Percentiles rank a stretch among this genome's conserved stretches.
phyloP scores from a whole-genome alignment of 192 early-diverging fungal genomes.

The Backusella liffmaniae region DNA sequence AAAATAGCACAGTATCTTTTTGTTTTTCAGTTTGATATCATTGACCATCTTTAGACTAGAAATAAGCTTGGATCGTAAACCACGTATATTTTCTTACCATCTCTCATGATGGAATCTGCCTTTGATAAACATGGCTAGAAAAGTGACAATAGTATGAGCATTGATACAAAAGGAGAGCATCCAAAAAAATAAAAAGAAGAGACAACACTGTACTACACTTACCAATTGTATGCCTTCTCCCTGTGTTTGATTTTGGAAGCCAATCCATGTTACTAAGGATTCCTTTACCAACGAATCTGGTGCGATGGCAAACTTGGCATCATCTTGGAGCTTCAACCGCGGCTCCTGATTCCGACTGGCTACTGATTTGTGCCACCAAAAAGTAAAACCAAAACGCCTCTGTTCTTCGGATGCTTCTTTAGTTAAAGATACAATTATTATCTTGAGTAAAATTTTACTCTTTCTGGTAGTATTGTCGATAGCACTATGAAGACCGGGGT shows the following conservation, averaged over 20 bases:
- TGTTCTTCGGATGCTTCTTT: background rate
- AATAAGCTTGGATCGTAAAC: conserved; percentile 12
- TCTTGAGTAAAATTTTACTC: background rate
- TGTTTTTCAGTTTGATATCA: background rate
- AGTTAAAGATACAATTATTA: background rate
- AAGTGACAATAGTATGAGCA: background rate
- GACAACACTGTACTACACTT: background rate
- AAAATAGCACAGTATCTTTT: background rate
- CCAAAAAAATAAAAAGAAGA: background rate
- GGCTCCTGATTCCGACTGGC: background rate
- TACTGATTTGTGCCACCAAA: conserved; percentile 3
- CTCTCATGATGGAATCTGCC: conserved; percentile 2
- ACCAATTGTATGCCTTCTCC: background rate
- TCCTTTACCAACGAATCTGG: conserved; percentile 13
- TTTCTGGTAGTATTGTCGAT: background rate
- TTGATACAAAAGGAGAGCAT: background rate
- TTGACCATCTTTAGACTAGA: background rate
- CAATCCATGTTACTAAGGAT: conserved; percentile 11
- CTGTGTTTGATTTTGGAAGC: background rate
- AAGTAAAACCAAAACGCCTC: conserved; percentile 10
- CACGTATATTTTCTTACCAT: conserved; percentile 9
- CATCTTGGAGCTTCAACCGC: background rate
- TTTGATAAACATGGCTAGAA: background rate
- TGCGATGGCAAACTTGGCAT: conserved; percentile 10
- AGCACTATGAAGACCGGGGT: background rate